phyloP scores from a whole-genome alignment of 176 grass and related monocot genomes.

The Oryza meyeriana region DNA sequence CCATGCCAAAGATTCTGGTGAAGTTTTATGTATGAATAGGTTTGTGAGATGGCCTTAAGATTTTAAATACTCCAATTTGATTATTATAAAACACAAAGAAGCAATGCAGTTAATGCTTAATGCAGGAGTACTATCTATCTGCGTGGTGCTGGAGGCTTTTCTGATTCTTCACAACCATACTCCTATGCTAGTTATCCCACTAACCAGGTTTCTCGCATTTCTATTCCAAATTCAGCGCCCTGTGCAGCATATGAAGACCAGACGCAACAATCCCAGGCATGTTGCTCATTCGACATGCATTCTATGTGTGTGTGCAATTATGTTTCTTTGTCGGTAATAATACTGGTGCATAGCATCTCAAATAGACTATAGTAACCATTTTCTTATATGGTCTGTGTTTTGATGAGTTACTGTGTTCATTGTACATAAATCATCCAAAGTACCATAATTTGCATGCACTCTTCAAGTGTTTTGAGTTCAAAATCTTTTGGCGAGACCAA shows the following conservation, averaged over 20 bases:
- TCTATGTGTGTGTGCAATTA: conserved; percentile 4
- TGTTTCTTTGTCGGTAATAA: neutral
- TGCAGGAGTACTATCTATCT: conserved; percentile 82
- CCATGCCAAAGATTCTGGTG: conserved; percentile 65
- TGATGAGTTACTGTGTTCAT: conserved; percentile 7
- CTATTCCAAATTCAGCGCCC: conserved; percentile 65
- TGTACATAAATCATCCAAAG: neutral
- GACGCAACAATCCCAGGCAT: conserved; percentile 76
- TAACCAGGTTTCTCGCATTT: conserved; percentile 66
- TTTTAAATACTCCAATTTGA: neutral
- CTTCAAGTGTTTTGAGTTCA: neutral
- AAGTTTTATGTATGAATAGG: conserved; percentile 93
- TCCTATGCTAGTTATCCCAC: conserved; percentile 66
- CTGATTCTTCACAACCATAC: conserved; percentile 61
- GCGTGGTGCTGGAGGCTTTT: conserved; percentile 92
- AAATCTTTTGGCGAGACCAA: neutral
- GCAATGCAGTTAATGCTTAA: conserved; percentile 3
- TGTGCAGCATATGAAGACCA: conserved; percentile 61
- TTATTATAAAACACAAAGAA: neutral
- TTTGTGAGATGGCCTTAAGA: conserved; percentile 22
- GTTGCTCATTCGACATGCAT: conserved; percentile 7
- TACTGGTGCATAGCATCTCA: neutral
- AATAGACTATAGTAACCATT: neutral
- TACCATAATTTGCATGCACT: neutral
- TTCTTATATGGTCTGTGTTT: neutral